phyloP scores from a whole-genome alignment of 768 basidiomycete species.

The Tylopilus subfusipes region DNA sequence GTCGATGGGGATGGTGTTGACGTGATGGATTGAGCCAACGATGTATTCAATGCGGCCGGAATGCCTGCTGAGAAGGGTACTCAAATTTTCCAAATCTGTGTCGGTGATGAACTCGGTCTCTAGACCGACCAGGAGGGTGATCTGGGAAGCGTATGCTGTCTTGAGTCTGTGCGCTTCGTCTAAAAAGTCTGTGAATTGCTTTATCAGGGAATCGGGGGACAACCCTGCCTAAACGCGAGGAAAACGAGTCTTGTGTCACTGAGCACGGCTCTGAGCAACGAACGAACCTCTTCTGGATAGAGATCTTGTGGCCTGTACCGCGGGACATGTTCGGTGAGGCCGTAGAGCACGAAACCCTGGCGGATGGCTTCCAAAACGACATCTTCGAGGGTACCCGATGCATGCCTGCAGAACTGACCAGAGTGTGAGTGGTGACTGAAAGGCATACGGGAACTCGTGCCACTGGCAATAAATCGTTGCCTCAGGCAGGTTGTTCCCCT shows the following conservation, averaged over 20 bases:
- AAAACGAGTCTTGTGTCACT: slow-evolving; percentile 13
- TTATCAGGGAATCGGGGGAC: slow-evolving; percentile 45
- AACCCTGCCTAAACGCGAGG: slow-evolving; percentile 48
- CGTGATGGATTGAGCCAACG: slow-evolving; percentile 93
- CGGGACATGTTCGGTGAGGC: slow-evolving; percentile 91
- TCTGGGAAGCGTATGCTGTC: slow-evolving; percentile 52
- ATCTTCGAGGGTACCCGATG: slow-evolving; percentile 72
- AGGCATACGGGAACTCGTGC: slow-evolving; percentile 41
- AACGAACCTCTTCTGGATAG: slow-evolving; percentile 90
- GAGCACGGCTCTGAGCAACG: slow-evolving; percentile 7
- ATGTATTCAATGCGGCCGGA: slow-evolving; percentile 70
- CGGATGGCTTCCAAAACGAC: slow-evolving; percentile 78
- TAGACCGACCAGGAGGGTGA: slow-evolving; percentile 80
- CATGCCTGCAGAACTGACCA: slow-evolving; percentile 92
- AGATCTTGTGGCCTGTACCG: slow-evolving; percentile 78
- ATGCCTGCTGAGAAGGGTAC: slow-evolving; percentile 47
- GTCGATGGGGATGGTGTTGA: slow-evolving; percentile 85
- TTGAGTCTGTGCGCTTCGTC: slow-evolving; percentile 78
- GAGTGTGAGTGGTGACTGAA: slow-evolving; percentile 89
- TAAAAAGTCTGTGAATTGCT: slow-evolving; percentile 73
- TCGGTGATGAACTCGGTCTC: slow-evolving; percentile 88
- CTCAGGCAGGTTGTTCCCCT: neutral
- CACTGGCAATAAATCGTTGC: neutral
- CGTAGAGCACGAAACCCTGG: slow-evolving; percentile 77
- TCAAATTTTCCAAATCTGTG: slow-evolving; percentile 58